Conservation (phyloP, 257 asterid genomes). For the Capsicum pubescens region DNA sequence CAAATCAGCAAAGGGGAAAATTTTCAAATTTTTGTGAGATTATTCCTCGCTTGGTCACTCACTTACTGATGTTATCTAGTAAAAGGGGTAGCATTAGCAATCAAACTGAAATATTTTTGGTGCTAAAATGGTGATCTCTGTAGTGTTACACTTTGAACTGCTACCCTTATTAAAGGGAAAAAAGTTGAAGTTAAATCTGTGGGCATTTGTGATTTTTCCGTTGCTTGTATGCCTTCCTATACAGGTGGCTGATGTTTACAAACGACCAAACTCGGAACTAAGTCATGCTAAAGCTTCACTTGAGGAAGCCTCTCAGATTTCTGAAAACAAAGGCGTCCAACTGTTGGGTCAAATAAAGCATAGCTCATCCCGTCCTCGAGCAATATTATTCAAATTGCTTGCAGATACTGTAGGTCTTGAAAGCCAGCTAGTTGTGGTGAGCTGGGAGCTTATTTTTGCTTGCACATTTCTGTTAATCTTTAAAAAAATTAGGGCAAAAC, state of each 20-base stretch:
- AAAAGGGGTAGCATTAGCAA: background rate
- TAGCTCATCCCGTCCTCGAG: slow-evolving; percentile 93
- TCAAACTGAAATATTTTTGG: slow-evolving; percentile 11
- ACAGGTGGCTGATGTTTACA: slow-evolving; percentile 88
- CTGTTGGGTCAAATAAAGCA: slow-evolving; percentile 90
- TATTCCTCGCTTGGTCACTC: background rate
- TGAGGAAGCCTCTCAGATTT: slow-evolving; percentile 63
- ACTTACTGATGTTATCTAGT: background rate
- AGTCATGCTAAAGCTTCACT: slow-evolving; percentile 70
- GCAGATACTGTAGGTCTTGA: slow-evolving; percentile 98
- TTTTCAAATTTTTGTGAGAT: background rate
- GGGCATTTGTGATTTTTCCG: background rate
- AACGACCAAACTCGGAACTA: slow-evolving; percentile 74
- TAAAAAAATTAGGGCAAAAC: background rate
- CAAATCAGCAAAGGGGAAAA: background rate
- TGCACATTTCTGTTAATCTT: background rate
- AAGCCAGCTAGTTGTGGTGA: slow-evolving; percentile 87
- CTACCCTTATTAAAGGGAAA: background rate
- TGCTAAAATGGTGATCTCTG: background rate
- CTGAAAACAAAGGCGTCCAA: slow-evolving; percentile 74
- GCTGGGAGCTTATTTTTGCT: slow-evolving; percentile 34
- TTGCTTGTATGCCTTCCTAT: slow-evolving; percentile 32
- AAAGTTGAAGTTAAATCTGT: background rate
- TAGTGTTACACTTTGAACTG: background rate
- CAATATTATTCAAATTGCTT: slow-evolving; percentile 92